Percentiles rank a stretch among this genome's conserved stretches.
phyloP scores from a whole-genome alignment of 164 flowering plant species.

The Santalum album region DNA sequence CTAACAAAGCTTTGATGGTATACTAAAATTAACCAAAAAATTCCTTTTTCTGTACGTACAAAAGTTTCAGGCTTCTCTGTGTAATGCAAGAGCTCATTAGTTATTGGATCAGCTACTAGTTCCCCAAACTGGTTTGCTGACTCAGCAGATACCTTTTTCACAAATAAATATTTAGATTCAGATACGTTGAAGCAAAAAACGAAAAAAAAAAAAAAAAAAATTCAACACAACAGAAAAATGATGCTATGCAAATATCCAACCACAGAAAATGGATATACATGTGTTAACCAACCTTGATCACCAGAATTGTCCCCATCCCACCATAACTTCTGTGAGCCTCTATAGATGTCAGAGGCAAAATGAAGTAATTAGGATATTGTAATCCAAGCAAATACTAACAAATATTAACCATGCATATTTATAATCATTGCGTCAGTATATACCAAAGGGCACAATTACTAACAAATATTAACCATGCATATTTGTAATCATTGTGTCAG shows the following conservation, averaged over 20 bases:
- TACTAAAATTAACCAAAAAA: too few species aligned
- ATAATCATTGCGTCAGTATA: too few species aligned
- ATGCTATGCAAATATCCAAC: not conserved
- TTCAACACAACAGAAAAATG: not conserved
- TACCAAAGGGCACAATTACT: too few species aligned
- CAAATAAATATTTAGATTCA: too few species aligned
- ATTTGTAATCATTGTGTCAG: too few species aligned
- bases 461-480: too few species aligned
- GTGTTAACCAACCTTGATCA: conserved; percentile 61
- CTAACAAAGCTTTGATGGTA: too few species aligned
- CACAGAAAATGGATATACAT: not conserved
- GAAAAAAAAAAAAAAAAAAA: not conserved
- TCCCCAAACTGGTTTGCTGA: conserved; percentile 92
- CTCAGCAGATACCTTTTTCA: conserved; percentile 90
- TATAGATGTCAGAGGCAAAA: conserved; percentile 21
- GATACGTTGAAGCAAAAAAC: too few species aligned
- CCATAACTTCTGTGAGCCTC: conserved; percentile 83
- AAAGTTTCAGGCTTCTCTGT: conserved; percentile 97
- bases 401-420: too few species aligned
- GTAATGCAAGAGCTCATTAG: conserved; percentile 89
- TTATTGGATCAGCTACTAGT: conserved; percentile 80
- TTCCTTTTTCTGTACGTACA: too few species aligned
- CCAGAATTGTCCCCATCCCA: conserved; percentile 92
- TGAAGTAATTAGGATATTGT: conserved; percentile 1
- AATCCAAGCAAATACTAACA: not conserved